Base-by-base conservation (phyloP, 352 stramenopile genomes). In the Phytophthora litchii region DNA sequence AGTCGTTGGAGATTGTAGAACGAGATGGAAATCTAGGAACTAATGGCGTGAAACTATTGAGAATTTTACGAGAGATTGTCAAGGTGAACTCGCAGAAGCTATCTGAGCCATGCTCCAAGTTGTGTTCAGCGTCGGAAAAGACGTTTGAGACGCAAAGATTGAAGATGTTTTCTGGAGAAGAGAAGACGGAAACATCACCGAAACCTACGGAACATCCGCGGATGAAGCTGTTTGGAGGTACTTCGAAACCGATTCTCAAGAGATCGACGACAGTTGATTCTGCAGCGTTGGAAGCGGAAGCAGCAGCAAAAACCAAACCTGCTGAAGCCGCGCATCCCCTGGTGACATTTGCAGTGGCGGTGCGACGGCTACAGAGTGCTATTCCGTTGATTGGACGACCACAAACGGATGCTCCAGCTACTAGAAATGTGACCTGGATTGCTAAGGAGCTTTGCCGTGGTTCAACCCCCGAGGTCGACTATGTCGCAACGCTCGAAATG, bases 401-500 rank as follows among this genome's bases (percentile, higher is more conserved):
- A 1, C 50, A 72, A 25, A 70, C 61, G 1, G 70, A 85, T 63
- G 66, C 62, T 3, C 62, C 67, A 16, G 52, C 53, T 27, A 23
- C 57, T 2, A 69, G 67, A 60, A 81, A 78, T 58, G 13, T 81
- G 4, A 61, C 72, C 14, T 94, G 82, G 82, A 67, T 90, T 19
- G 36, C 71, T 0, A 74, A 70, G 23, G 74, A 92, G 57, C 54
- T 93, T 1, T 85, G 71, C 19, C 75, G 72, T 43, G 68, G 59
- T 25, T 60, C 51, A 9, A 70, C 63, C 20, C 27, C 69, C 1
- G 67, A 89, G 19, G 56, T 80, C 23, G 82, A 92, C 27, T 72
- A 72, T 43, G 84, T 94, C 59, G 76, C 86, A 11, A 94, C 67
- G 17, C 62, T 96, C 11, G 82, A 89, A 31, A 72, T 96, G 53